These are phyloP conservation scores for Taphrina betulina DNA, from an alignment of 1,139 yeast species.

Conservation along the genomic window DNA sequence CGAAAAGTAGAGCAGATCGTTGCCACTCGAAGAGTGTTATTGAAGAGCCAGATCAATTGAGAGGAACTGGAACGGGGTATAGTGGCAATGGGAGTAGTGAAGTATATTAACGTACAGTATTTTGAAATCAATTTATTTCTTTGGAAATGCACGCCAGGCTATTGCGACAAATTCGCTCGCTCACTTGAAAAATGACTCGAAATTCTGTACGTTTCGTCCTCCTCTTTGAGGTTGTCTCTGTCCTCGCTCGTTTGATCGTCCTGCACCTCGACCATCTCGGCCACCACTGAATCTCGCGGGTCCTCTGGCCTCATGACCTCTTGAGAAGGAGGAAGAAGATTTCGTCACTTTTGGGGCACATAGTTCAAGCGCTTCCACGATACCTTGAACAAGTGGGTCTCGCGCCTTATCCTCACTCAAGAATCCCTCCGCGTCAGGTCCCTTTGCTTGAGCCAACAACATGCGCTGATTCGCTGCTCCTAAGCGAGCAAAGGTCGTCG, in stretches of 20 bases:
- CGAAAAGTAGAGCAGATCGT: too few relatives aligned
- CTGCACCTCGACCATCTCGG: background rate
- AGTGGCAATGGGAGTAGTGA: too few relatives aligned
- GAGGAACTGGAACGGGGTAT: background rate
- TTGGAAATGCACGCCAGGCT: background rate
- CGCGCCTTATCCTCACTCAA: constrained; percentile 15
- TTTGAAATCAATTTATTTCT: background rate
- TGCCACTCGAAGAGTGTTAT: too few relatives aligned
- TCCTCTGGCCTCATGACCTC: background rate
- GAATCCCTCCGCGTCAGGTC: background rate
- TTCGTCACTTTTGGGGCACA: constrained; percentile 3
- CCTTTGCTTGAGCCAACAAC: constrained; percentile 3
- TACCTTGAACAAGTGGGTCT: constrained; percentile 17
- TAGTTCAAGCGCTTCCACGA: constrained; percentile 11
- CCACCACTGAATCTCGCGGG: background rate
- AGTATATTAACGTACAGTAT: too few relatives aligned
- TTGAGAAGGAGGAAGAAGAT: background rate
- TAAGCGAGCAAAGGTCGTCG: constrained; percentile 18
- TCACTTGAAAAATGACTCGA: background rate
- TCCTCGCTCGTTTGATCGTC: background rate
- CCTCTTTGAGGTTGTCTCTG: background rate
- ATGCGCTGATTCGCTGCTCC: constrained; percentile 19
- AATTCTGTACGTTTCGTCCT: background rate
- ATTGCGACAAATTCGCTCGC: background rate
- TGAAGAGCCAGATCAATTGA: background rate